Base-by-base conservation (phyloP, 1,284 basidiomycete genomes). In the Agaricales sp. region DNA sequence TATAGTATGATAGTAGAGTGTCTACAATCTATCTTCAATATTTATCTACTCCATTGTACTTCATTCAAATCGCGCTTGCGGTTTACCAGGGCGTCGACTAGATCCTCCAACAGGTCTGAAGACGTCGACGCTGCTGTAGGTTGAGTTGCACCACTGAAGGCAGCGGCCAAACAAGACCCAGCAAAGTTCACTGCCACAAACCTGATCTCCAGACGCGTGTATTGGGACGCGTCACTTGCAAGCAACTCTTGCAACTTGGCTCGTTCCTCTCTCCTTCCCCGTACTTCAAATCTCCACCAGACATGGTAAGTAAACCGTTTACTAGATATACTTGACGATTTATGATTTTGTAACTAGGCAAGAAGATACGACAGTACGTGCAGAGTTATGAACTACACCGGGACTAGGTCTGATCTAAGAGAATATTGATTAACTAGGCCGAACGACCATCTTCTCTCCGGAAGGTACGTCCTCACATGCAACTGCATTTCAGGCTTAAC, bases 391-490 rank as follows among this genome's bases (percentile, higher is more conserved):
- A 43, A 39, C 8, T 8, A n/a, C 6, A 6, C 23, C 35, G 22
- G 14, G 26, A 3, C 8, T 19, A 25, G 18, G 30, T 30, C 35
- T 49, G 44, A 30, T 41, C 30, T 22, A 51, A 30, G 51, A 53
- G 59, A 16, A 59, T 49, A 51, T 55, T 51, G 54, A 53, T 54
- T 44, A 51, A 46, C 14, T 62, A 89, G 86, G 87, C 68, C 82
- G 92, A 59, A 95, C 92, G 57, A 95, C 92, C 49, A 94, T 93
- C 71, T 95, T 95, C 78, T 94, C 92, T 51, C 92, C 92, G 43
- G 92, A 95, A 69, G 92, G 91, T 90, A 61, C 58, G 80, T 47
- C 48, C 47, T 8, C 30, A n/a, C 8, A 11, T 8, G 8, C 30
- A 11, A 35, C 8, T 11, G 30, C 30, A 35, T n/a, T n/a, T 35